Base-by-base conservation (phyloP, 2,329 filamentous ascomycete species). In the Phaeomoniella chlamydospora region DNA sequence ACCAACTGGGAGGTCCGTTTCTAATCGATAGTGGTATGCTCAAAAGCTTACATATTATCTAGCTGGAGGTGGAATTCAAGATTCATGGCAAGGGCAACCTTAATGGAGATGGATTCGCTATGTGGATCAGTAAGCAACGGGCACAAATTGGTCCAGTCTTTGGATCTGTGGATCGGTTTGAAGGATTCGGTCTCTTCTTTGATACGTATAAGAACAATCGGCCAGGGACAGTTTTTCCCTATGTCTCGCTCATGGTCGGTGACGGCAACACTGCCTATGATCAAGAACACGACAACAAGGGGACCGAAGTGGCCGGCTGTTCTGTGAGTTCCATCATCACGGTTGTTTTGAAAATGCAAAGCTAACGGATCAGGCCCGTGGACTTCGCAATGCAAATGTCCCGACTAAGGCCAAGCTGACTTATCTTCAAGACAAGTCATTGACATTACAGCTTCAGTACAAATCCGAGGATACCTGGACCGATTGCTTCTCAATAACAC, bases 201-300 rank as follows among this genome's bases (percentile, higher is more conserved):
- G 90, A 98, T 57, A 98, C 90, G 31, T 98, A 98, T 71, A 98
- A 98, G 76, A 98, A 98, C 68, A 94, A 94, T 66, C 77, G 90
- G 11, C 88, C 90, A 1, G 90, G 90, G 31, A 80, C 85, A 30
- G 82, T 94, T 33, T 98, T 98, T 62, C 90, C 90, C 35, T 94
- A 94, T 54, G 80, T 98, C 51, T 94, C 96, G 87, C 88, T 87
- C 43, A 96, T 96, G 90, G 69, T 86, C 47, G 90, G 90, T 41
- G 90, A 98, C 56, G 88, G 90, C 42, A 68, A 85, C 54, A 93
- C 80, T 4, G 56, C 67, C 11, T 98, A 98, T 62, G 86, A 96
- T 66, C 86, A 94, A 65, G 77, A 78, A 49, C 87, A 87, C 51
- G 90, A 98, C 52, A 90, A 90, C 55, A 96, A 94, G 68, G 72